Evolutionary conservation across 1,284 basidiomycete species (phyloP).

Genomic region (Megacollybia platyphylla): DNA sequence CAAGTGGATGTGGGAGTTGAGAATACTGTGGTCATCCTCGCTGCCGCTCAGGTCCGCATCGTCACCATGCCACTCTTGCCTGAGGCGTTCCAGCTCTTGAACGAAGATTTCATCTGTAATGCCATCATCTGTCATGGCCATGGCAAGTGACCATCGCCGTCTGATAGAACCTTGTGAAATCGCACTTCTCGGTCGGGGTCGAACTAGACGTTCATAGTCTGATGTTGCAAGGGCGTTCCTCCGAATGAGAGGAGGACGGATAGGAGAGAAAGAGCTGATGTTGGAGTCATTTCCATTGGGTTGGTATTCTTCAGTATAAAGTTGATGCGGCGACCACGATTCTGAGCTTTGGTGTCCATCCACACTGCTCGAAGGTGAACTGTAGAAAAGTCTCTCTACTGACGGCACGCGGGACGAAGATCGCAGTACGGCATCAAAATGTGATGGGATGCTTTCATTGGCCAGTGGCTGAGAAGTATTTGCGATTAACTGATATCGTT

Average conservation of each 20-base stretch:
- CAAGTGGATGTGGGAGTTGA: background rate
- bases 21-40: constrained; percentile 4
- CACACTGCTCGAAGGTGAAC: background rate
- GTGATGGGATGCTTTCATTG: background rate
- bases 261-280: too few species aligned
- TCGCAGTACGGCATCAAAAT: background rate
- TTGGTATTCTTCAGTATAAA: background rate
- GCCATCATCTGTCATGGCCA: constrained; percentile 33
- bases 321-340: background rate
- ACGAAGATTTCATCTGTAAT: constrained; percentile 34
- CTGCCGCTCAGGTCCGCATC: constrained; percentile 10
- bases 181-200: background rate
- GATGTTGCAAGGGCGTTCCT: background rate
- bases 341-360: background rate
- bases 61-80: constrained; percentile 14
- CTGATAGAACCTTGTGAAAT: background rate
- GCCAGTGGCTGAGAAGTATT: background rate
- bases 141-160: constrained; percentile 26
- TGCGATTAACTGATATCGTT: background rate
- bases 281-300: background rate
- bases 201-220: background rate
- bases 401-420: background rate
- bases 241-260: background rate
- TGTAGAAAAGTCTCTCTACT: background rate
- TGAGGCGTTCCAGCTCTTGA: constrained; percentile 27